Percentiles rank a stretch among this genome's conserved stretches.
phyloP scores from a whole-genome alignment of 305 asterid species.

The Rubia tinctorum region DNA sequence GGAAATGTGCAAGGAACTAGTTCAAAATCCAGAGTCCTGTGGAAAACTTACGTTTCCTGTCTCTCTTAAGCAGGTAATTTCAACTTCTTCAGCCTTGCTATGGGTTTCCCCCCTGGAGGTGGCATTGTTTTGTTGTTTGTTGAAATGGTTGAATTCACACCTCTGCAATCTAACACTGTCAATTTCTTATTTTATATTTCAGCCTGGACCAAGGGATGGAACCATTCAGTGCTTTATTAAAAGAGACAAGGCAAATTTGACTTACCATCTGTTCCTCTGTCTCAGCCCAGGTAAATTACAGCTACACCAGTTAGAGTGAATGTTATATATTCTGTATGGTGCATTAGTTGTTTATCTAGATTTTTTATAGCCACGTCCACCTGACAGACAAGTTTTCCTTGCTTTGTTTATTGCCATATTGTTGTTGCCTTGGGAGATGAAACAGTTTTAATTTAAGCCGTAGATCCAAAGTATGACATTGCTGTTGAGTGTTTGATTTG shows the following conservation, averaged over 20 bases:
- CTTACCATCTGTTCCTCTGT: slow-evolving; percentile 80
- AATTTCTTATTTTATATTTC: slow-evolving; percentile 20
- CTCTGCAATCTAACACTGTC: not conserved
- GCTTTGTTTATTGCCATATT: not conserved
- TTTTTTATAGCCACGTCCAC: not conserved
- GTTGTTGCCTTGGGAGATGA: not conserved
- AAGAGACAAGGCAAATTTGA: slow-evolving; percentile 79
- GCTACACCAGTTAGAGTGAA: not conserved
- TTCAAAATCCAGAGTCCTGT: slow-evolving; percentile 54
- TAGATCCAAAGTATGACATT: not conserved
- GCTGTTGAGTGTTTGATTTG: not conserved
- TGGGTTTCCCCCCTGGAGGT: not conserved
- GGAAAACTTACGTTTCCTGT: slow-evolving; percentile 86
- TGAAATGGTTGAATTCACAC: not conserved
- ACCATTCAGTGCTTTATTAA: slow-evolving; percentile 80
- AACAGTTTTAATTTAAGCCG: not conserved
- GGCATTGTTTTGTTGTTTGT: not conserved
- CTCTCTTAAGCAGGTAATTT: slow-evolving; percentile 79
- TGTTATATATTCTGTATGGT: not conserved
- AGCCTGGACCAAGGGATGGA: slow-evolving; percentile 92
- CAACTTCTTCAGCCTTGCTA: not conserved
- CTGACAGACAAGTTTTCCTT: not conserved
- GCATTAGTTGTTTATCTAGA: not conserved
- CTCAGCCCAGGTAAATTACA: slow-evolving; percentile 65
- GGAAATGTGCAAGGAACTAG: slow-evolving; percentile 80